Percentiles rank a stretch among this genome's conserved stretches.
These are phyloP conservation scores for Chytriomyces sp. DNA, from an alignment of 192 early-diverging fungal species.

Conservation along the genomic window DNA sequence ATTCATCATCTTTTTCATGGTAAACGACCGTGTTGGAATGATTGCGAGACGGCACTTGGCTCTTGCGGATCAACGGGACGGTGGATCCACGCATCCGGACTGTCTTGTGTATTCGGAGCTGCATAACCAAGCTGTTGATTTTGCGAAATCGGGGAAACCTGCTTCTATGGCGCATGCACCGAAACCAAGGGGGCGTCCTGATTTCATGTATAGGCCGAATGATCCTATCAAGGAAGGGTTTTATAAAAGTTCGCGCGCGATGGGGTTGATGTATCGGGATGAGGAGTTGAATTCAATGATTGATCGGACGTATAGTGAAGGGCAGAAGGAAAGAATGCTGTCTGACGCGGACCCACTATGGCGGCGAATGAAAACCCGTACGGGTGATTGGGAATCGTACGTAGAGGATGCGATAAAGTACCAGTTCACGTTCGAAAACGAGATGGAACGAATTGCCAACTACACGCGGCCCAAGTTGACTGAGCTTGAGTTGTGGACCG, in stretches of 20 bases:
- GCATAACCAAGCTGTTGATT: constrained; percentile 73
- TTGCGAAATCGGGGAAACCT: constrained; percentile 66
- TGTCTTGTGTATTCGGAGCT: constrained; percentile 39
- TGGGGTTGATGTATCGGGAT: constrained; percentile 32
- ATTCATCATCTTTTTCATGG: constrained; percentile 27
- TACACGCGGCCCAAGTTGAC: constrained; percentile 19
- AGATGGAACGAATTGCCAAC: constrained; percentile 24
- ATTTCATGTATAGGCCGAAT: constrained; percentile 69
- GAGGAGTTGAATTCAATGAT: constrained; percentile 19
- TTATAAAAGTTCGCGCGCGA: constrained; percentile 22
- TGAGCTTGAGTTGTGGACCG: constrained; percentile 33
- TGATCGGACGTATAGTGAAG: constrained; percentile 1
- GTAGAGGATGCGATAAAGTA: constrained; percentile 21
- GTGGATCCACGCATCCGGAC: constrained; percentile 24
- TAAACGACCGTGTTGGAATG: constrained; percentile 23
- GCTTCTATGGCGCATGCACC: constrained; percentile 52
- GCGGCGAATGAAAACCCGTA: neutral
- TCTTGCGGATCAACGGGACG: constrained; percentile 30
- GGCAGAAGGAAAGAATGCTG: neutral
- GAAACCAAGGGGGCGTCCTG: constrained; percentile 54
- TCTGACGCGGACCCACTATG: constrained; percentile 19
- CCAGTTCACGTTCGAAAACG: constrained; percentile 22
- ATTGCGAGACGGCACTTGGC: constrained; percentile 27
- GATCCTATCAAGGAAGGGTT: neutral
- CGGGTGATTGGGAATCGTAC: constrained; percentile 19